Percentiles rank a stretch among this genome's conserved stretches.
Evolutionary conservation across 139 green algal species (phyloP).

Genomic region (Chlorella sp.): DNA sequence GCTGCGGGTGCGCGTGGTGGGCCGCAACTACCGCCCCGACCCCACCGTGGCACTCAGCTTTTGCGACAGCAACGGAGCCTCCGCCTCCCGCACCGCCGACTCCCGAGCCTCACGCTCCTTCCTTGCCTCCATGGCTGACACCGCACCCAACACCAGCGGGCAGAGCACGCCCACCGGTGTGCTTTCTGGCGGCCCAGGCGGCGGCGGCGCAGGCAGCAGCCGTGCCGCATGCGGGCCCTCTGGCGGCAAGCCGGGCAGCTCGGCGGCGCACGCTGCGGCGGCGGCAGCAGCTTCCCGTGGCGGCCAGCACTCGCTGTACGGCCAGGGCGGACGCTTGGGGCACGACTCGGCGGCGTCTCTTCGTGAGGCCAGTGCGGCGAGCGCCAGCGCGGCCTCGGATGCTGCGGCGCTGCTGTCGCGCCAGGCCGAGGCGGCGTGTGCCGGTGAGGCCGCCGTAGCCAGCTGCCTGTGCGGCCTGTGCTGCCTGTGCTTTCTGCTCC

Average conservation of each 20-base stretch:
- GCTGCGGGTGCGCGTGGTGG: slow-evolving; percentile 60
- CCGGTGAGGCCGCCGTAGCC: neutral
- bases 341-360: neutral
- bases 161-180: slow-evolving; percentile 22
- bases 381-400: neutral
- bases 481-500: no score
- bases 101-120: slow-evolving; percentile 6
- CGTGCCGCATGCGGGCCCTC: no score
- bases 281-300: neutral
- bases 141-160: slow-evolving; percentile 3
- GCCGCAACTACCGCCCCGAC: slow-evolving; percentile 21
- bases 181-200: neutral
- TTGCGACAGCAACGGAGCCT: neutral
- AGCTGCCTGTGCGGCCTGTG: no score
- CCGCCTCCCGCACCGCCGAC: neutral
- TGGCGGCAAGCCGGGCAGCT: neutral
- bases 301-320: neutral
- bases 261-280: neutral
- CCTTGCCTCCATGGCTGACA: neutral
- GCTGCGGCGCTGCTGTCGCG: slow-evolving; percentile 18
- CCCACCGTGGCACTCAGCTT: slow-evolving; percentile 5
- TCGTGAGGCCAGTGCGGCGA: neutral
- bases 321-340: neutral
- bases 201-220: neutral
- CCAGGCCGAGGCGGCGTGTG: neutral